Evolutionary conservation across 306 rosid species (phyloP).

Genomic region (Castanea sativa): DNA sequence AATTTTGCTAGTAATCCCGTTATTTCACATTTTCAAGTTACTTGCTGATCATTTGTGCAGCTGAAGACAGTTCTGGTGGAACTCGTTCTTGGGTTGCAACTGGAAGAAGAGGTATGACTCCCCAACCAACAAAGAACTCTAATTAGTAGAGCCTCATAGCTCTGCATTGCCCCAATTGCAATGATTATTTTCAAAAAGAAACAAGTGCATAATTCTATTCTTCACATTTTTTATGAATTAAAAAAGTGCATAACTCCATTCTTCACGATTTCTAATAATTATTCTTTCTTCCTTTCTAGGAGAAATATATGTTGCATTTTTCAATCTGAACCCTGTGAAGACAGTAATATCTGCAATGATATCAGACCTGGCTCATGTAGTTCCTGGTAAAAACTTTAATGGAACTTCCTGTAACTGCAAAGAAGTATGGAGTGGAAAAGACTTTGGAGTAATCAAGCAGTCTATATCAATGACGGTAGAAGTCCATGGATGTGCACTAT

Average conservation of each 20-base stretch:
- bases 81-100: conserved; percentile 83
- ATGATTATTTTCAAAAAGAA: background rate
- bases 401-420: conserved; percentile 36
- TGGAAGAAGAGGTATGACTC: conserved; percentile 57
- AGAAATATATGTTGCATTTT: conserved; percentile 68
- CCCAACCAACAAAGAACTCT: background rate
- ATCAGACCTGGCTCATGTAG: conserved; percentile 47
- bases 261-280: conserved; percentile 1
- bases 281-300: conserved; percentile 29
- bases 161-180: background rate
- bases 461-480: conserved; percentile 40
- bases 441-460: conserved; percentile 27
- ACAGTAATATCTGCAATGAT: conserved; percentile 35
- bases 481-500: conserved; percentile 62
- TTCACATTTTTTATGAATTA: too few relatives aligned
- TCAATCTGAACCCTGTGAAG: conserved; percentile 54
- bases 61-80: conserved; percentile 36
- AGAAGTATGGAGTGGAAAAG: conserved; percentile 71
- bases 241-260: too few relatives aligned
- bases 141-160: conserved; percentile 7
- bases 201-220: background rate
- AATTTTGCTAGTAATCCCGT: conserved; percentile 12
- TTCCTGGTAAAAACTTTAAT: conserved; percentile 31
- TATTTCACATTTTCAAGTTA: conserved; percentile 8
- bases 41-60: conserved; percentile 45